These are phyloP conservation scores for Lepidium sativum DNA, from an alignment of 345 rosid species.

Conservation along the genomic window DNA sequence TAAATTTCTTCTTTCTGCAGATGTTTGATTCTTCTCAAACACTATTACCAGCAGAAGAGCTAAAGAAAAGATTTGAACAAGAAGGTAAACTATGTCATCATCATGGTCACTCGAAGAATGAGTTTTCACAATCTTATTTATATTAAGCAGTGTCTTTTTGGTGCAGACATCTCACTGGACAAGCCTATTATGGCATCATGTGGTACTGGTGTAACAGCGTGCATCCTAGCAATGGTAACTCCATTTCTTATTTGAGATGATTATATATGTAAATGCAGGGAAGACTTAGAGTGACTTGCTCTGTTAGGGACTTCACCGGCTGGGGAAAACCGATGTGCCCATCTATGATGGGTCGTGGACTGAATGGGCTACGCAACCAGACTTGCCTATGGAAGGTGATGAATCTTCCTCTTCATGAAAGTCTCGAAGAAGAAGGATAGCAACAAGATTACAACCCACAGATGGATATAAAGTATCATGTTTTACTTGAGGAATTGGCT, in stretches of 20 bases:
- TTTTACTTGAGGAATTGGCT: background rate
- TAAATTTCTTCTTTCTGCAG: conserved; percentile 35
- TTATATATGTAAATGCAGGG: background rate
- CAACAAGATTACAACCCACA: conserved; percentile 9
- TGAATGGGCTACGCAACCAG: conserved; percentile 84
- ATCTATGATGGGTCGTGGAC: conserved; percentile 99
- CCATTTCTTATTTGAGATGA: background rate
- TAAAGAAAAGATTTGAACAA: conserved; percentile 71
- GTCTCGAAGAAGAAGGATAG: background rate
- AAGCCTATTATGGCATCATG: conserved; percentile 66
- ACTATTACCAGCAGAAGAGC: conserved; percentile 68
- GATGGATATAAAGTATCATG: background rate
- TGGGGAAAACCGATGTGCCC: conserved; percentile 76
- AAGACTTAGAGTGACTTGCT: background rate
- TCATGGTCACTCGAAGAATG: background rate
- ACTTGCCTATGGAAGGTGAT: conserved; percentile 40
- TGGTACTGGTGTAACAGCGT: conserved; percentile 93
- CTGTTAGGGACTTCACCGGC: conserved; percentile 77
- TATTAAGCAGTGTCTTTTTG: background rate
- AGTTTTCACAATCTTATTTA: background rate
- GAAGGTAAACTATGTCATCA: conserved; percentile 44
- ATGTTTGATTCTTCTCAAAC: conserved; percentile 77
- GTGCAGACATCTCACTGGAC: conserved; percentile 73
- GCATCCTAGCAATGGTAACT: conserved; percentile 80
- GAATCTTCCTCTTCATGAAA: conserved; percentile 25